phyloP scores from a whole-genome alignment of 1,284 basidiomycete species.

The Trichosporon sp. region DNA sequence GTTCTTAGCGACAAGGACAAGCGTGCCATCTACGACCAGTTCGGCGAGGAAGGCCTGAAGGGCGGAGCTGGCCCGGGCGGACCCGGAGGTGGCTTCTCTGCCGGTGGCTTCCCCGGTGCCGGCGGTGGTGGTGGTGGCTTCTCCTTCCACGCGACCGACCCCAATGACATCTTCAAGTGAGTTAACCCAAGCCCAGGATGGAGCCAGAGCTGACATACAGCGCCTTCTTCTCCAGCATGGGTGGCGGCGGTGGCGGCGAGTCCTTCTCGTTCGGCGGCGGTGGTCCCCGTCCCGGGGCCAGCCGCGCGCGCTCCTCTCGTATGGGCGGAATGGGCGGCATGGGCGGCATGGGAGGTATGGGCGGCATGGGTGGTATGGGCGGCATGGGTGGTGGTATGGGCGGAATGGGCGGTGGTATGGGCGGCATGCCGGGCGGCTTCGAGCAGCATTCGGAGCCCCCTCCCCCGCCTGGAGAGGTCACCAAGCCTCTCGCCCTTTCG shows the following conservation, averaged over 20 bases:
- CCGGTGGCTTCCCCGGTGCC: conserved; percentile 52
- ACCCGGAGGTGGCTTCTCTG: conserved; percentile 48
- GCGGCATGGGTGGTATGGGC: conserved; percentile 48
- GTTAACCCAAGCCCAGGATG: conserved; percentile 45
- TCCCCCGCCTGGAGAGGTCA: conserved; percentile 59
- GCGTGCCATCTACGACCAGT: conserved; percentile 86
- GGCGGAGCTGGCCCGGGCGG: conserved; percentile 47
- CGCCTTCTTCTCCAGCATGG: conserved; percentile 57
- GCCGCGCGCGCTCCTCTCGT: conserved; percentile 26
- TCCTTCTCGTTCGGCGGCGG: conserved; percentile 32
- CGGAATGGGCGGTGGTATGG: conserved; percentile 47
- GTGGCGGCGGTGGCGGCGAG: conserved; percentile 34
- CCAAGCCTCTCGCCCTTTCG: conserved; percentile 75
- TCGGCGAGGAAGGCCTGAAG: conserved; percentile 94
- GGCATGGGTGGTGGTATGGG: conserved; percentile 55
- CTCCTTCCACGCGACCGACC: conserved; percentile 71
- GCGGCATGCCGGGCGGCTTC: conserved; percentile 55
- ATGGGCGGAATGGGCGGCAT: conserved; percentile 42
- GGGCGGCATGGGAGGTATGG: conserved; percentile 50
- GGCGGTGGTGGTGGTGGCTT: conserved; percentile 46
- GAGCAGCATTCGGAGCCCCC: conserved; percentile 41
- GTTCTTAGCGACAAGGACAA: conserved; percentile 88
- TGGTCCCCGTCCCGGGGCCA: conserved; percentile 22
- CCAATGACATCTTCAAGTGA: conserved; percentile 85
- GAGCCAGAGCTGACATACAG: conserved; percentile 48